Evolutionary conservation across 345 rosid species (phyloP).

Genomic region (Eucalyptus urophylla): DNA sequence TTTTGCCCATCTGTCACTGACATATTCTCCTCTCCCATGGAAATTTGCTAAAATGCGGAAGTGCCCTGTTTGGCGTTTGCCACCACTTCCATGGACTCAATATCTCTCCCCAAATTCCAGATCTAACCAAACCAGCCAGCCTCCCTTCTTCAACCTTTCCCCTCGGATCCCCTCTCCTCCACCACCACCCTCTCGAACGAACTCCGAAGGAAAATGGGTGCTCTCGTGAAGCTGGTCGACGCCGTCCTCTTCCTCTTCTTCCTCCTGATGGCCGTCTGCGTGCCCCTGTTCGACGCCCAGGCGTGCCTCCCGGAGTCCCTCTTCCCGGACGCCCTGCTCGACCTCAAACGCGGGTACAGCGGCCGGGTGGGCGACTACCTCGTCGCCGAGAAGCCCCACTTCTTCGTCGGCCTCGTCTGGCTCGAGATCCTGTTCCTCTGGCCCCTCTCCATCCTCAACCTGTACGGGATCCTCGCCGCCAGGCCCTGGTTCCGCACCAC

Average conservation of each 20-base stretch:
- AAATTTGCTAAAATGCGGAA: neutral
- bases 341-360: conserved; percentile 29
- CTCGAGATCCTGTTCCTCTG: conserved; percentile 57
- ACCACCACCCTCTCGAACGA: neutral
- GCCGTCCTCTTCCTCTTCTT: conserved; percentile 40
- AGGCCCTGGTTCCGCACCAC: conserved; percentile 65
- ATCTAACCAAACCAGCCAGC: neutral
- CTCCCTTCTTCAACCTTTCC: neutral
- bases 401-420: conserved; percentile 64
- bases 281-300: conserved; percentile 61
- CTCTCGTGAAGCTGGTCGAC: conserved; percentile 43
- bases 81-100: neutral
- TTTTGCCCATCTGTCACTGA: neutral
- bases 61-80: neutral
- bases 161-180: neutral
- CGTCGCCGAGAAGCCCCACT: conserved; percentile 53
- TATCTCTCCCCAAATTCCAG: neutral
- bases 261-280: conserved; percentile 26
- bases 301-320: conserved; percentile 23
- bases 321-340: conserved; percentile 42
- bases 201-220: conserved; percentile 22
- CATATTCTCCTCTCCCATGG: neutral
- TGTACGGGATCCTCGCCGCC: conserved; percentile 38
- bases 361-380: conserved; percentile 52
- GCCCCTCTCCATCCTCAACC: conserved; percentile 58